Conservation (phyloP, 352 stramenopile species). For the Phytophthora ramorum region DNA sequence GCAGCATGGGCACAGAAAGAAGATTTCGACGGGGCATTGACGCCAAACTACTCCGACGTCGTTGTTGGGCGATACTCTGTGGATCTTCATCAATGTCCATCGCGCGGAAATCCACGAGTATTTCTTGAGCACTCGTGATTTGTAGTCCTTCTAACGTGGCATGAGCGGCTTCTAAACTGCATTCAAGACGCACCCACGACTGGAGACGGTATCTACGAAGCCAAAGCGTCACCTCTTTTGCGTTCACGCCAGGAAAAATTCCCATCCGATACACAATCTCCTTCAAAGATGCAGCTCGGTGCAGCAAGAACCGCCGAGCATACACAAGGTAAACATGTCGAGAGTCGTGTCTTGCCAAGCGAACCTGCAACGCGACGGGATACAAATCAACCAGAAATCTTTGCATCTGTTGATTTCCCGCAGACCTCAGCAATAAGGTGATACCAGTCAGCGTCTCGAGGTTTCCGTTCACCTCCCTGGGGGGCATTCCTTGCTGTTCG, state of each 20-base stretch:
- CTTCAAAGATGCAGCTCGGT: conserved; percentile 48
- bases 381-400: conserved; percentile 57
- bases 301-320: conserved; percentile 54
- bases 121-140: conserved; percentile 58
- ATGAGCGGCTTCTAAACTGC: conserved; percentile 48
- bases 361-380: conserved; percentile 59
- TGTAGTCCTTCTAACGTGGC: conserved; percentile 50
- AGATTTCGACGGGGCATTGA: conserved; percentile 24
- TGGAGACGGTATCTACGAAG: conserved; percentile 61
- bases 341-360: conserved; percentile 61
- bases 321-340: conserved; percentile 68
- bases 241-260: conserved; percentile 58
- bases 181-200: conserved; percentile 66
- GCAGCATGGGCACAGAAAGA: conserved; percentile 57
- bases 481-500: conserved; percentile 24
- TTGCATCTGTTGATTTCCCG: conserved; percentile 18
- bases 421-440: neutral
- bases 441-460: neutral
- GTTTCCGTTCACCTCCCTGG: conserved; percentile 25
- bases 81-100: conserved; percentile 39
- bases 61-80: conserved; percentile 35
- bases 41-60: conserved; percentile 25
- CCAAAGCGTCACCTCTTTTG: conserved; percentile 68
- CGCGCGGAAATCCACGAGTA: conserved; percentile 76
- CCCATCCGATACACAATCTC: conserved; percentile 67